Conservation (phyloP, 2,329 filamentous ascomycete species). For the Verticillium klebahnii region DNA sequence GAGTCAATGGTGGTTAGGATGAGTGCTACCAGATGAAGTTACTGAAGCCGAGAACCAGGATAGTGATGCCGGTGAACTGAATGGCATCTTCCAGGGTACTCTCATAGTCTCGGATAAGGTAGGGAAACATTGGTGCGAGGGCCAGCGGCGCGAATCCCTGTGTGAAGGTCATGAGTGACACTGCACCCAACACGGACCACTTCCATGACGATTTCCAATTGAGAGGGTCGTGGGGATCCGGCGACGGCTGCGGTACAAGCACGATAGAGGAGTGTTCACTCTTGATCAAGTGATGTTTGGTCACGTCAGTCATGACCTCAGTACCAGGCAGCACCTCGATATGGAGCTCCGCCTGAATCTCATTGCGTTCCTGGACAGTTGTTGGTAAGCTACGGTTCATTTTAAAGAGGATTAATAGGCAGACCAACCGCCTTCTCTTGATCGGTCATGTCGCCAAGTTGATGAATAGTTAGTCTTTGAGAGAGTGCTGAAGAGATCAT, state of each 20-base stretch:
- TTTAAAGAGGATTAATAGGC: no score
- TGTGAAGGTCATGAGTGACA: constrained; percentile 33
- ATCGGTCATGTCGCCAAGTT: no score
- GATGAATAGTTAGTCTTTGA: no score
- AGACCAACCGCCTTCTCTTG: no score
- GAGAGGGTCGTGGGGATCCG: constrained; percentile 43
- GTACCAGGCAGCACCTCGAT: constrained; percentile 27
- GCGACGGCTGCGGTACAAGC: constrained; percentile 41
- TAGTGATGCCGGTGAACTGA: constrained; percentile 42
- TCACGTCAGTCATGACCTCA: constrained; percentile 46
- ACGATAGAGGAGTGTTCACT: constrained; percentile 37
- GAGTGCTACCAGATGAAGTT: constrained; percentile 43
- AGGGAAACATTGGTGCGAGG: constrained; percentile 51
- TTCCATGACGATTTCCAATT: constrained; percentile 46
- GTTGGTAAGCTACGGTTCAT: no score
- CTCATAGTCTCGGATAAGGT: constrained; percentile 51
- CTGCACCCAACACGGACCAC: constrained; percentile 23
- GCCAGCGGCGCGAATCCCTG: constrained; percentile 36
- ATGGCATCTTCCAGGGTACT: constrained; percentile 45
- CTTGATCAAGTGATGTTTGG: constrained; percentile 61
- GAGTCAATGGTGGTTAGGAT: no score
- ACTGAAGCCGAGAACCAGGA: constrained; percentile 42
- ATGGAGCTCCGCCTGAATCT: constrained; percentile 15
- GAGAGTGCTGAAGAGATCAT: no score
- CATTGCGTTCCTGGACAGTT: no score